These are phyloP conservation scores for Didymella glomerata DNA, from an alignment of 2,329 filamentous ascomycete species.

Conservation along the genomic window DNA sequence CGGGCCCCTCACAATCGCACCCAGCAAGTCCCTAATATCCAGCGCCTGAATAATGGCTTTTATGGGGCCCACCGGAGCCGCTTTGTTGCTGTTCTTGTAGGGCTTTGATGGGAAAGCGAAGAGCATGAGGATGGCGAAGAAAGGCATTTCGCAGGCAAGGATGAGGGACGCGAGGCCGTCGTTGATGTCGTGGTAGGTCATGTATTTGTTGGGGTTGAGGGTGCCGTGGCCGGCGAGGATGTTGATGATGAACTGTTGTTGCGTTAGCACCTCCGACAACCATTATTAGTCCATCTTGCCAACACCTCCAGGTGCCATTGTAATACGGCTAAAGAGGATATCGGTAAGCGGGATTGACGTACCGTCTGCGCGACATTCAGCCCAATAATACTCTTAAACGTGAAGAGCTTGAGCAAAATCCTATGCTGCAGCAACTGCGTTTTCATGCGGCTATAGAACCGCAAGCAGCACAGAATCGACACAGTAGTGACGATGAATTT, in stretches of 20 bases:
- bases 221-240: slow-evolving; percentile 37
- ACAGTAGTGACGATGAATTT: slow-evolving; percentile 31
- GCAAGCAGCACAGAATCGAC: slow-evolving; percentile 34
- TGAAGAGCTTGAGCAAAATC: slow-evolving; percentile 41
- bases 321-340: neutral
- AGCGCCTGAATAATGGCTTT: slow-evolving; percentile 39
- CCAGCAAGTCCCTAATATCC: slow-evolving; percentile 41
- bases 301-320: no score
- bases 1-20: slow-evolving; percentile 40
- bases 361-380: slow-evolving; percentile 43
- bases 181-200: slow-evolving; percentile 43
- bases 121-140: slow-evolving; percentile 41
- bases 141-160: slow-evolving; percentile 45
- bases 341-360: slow-evolving; percentile 11
- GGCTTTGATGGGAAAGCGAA: slow-evolving; percentile 38
- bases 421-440: slow-evolving; percentile 32
- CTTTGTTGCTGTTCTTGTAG: slow-evolving; percentile 27
- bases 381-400: slow-evolving; percentile 46
- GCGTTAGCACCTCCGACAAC: neutral
- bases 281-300: no score
- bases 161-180: slow-evolving; percentile 40
- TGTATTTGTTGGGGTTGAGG: slow-evolving; percentile 37
- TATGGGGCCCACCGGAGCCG: slow-evolving; percentile 27
- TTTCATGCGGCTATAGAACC: slow-evolving; percentile 39
- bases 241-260: slow-evolving; percentile 37